These are phyloP conservation scores for Ettlia oleoabundans DNA, from an alignment of 139 green algal species.

Conservation along the genomic window DNA sequence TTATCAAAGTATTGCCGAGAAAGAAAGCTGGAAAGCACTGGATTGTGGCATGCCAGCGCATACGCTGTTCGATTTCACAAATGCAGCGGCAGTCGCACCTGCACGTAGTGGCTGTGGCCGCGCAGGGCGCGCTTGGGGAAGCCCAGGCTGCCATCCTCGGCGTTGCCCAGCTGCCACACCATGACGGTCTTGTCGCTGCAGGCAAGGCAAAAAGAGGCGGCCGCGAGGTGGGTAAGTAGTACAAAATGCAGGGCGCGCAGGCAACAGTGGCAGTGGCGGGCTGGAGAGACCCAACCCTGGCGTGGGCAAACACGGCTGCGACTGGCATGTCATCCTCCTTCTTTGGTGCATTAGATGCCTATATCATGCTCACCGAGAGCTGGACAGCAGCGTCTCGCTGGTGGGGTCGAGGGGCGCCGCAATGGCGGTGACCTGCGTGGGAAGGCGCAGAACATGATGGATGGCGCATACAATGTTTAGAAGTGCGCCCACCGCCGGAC, in stretches of 20 bases:
- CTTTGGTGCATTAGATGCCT: too few relatives aligned
- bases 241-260: too few relatives aligned
- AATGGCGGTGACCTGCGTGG: constrained; percentile 89
- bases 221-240: not conserved
- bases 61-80: too few relatives aligned
- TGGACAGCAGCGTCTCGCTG: constrained; percentile 91
- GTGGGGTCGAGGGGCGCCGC: constrained; percentile 94
- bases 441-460: not conserved
- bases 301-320: too few relatives aligned
- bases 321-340: too few relatives aligned
- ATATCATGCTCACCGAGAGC: constrained; percentile 78
- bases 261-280: not conserved
- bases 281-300: too few relatives aligned
- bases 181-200: constrained; percentile 97
- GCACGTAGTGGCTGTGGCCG: constrained; percentile 95
- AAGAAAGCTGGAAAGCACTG: too few relatives aligned
- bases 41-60: too few relatives aligned
- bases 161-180: constrained; percentile 89
- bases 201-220: not conserved
- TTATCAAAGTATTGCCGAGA: too few relatives aligned
- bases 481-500: too few relatives aligned
- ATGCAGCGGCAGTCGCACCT: constrained; percentile 55
- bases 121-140: constrained; percentile 76
- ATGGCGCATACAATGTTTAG: too few relatives aligned
- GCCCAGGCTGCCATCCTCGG: constrained; percentile 86